phyloP scores from a whole-genome alignment of 768 basidiomycete genomes.

The Psilocybe subaeruginosa region DNA sequence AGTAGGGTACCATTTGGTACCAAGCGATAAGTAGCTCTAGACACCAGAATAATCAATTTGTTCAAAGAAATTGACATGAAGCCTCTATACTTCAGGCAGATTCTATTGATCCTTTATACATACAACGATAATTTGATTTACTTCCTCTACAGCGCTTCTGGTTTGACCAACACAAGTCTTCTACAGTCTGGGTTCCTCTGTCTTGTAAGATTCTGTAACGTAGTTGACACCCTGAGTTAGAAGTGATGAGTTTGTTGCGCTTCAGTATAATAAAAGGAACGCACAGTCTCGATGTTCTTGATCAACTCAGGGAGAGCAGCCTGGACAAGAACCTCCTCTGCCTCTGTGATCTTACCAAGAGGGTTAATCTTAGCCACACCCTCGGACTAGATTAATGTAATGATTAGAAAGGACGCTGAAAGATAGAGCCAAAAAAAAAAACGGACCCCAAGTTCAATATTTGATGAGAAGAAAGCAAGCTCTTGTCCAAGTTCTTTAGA shows the following conservation, averaged over 20 bases:
- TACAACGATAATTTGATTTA: slow-evolving; percentile 14
- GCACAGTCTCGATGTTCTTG: slow-evolving; percentile 72
- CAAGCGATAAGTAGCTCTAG: not conserved
- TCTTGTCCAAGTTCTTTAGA: slow-evolving; percentile 76
- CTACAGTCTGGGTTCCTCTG: slow-evolving; percentile 28
- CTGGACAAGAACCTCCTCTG: slow-evolving; percentile 76
- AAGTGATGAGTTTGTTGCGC: not conserved
- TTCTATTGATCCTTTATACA: slow-evolving; percentile 17
- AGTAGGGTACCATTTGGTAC: too few relatives aligned
- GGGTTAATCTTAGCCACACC: slow-evolving; percentile 84
- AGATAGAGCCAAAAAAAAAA: slow-evolving; percentile 16
- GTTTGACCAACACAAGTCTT: slow-evolving; percentile 4
- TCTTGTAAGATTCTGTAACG: slow-evolving; percentile 37
- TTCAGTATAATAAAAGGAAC: slow-evolving; percentile 18
- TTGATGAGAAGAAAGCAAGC: slow-evolving; percentile 87
- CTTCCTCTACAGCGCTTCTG: not conserved
- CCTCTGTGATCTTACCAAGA: slow-evolving; percentile 74
- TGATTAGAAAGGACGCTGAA: slow-evolving; percentile 1
- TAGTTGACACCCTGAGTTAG: slow-evolving; percentile 36
- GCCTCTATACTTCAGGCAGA: not conserved
- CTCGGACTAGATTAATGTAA: slow-evolving; percentile 49
- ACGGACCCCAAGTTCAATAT: slow-evolving; percentile 85
- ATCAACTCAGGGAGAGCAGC: slow-evolving; percentile 82
- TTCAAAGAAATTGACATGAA: not conserved
- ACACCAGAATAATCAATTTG: not conserved